Evolutionary conservation across 768 basidiomycete species (phyloP), one percentile per base, ranked within the genome.

Genomic region (Obba rivulosa): DNA sequence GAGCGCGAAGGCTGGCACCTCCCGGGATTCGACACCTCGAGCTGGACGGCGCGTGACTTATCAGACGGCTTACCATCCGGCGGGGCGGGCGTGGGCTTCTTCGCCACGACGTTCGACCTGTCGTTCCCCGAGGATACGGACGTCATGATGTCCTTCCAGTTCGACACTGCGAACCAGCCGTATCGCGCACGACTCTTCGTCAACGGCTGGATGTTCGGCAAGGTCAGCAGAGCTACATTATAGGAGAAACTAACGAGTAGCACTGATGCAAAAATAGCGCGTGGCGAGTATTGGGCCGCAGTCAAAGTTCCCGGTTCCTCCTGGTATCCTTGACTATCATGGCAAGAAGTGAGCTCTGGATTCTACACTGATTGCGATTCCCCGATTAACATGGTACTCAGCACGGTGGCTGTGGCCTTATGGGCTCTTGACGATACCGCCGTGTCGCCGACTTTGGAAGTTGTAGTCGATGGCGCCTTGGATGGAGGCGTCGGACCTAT

Each of bases 181-280:
- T 91, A 89, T 57, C 76, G 88, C 14, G 81, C 83, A 3, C 71
- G 80, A 38, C 55, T 92, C 36, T 91, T 87, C 50, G 83, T 92
- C 17, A 91, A 92, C 56, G 90, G 89, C 11, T 92, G 90, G 90
- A 84, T 85, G 79, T 87, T 87, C 79, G 90, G 89, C 8, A 91
- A 90, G 66, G 86, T 80, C 52, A 49, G 75, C 62, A 13, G 28
- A 31, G 35, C 9, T 38, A 28, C 24, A 16, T n/a, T 14, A 10
- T 17, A n/a, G 13, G 1, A 36, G 9, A 35, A 10, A 28, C 24
- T 43, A 31, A 41, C 28, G 11, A 3, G 13, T 20, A 9, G 18
- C 3, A 42, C 18, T 44, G 1, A 25, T 17, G 18, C 14, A 21
- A 17, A 4, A 10, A 31, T 34, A 62, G 60, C 59, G 66, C 2